Conservation (phyloP, 2,329 filamentous ascomycete species). For the Exophiala bonariae region DNA sequence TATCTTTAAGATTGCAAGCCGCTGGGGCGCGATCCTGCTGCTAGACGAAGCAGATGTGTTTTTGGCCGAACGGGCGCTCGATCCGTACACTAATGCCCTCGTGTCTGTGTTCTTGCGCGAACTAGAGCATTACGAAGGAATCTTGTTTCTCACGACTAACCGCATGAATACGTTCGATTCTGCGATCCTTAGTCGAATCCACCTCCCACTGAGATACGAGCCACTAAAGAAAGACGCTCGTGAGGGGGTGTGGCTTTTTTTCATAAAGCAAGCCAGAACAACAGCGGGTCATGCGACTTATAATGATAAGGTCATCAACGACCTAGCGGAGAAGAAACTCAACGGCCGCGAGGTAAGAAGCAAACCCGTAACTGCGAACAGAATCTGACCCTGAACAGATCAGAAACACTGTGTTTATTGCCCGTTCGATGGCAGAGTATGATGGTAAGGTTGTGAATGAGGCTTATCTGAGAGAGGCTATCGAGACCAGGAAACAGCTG, state of each 20-base stretch:
- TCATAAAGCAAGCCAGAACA: neutral
- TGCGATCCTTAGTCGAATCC: conserved; percentile 28
- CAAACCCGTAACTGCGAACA: neutral
- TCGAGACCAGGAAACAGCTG: too few species aligned
- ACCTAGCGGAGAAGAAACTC: neutral
- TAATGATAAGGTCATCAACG: neutral
- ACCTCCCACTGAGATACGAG: conserved; percentile 6
- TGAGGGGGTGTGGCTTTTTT: neutral
- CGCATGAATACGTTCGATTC: conserved; percentile 44
- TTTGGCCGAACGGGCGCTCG: conserved; percentile 9
- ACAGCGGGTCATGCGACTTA: neutral
- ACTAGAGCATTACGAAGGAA: conserved; percentile 41
- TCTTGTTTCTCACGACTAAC: conserved; percentile 49
- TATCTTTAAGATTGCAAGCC: neutral
- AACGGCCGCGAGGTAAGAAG: neutral
- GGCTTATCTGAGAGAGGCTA: too few species aligned
- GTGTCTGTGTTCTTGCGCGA: conserved; percentile 33
- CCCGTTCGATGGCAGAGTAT: too few species aligned
- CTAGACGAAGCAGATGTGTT: conserved; percentile 25
- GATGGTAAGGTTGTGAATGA: too few species aligned
- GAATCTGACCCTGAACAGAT: neutral
- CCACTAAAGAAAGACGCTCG: neutral
- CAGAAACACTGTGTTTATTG: neutral
- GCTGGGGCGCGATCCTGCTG: conserved; percentile 19
- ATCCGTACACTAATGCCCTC: conserved; percentile 3